Conservation (phyloP, 345 rosid species). For the Acer negundo region DNA sequence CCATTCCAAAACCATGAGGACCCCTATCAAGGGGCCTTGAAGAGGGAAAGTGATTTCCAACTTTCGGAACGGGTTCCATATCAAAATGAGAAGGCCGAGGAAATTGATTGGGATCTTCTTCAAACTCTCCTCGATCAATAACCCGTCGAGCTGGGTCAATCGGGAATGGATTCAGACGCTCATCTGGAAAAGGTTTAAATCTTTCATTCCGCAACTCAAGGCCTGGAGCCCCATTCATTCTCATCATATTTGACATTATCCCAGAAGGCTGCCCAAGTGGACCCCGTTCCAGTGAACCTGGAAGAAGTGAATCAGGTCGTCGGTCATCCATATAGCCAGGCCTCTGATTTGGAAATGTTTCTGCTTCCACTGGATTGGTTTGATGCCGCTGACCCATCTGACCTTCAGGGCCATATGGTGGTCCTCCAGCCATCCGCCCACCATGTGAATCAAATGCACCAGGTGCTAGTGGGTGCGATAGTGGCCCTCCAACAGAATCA, state of each 20-base stretch:
- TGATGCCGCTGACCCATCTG: constrained; percentile 24
- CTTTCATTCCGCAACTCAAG: constrained; percentile 35
- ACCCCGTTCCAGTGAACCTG: constrained; percentile 22
- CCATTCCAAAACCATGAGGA: constrained; percentile 42
- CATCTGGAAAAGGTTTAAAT: constrained; percentile 40
- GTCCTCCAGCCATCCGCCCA: constrained; percentile 19
- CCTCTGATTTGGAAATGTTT: constrained; percentile 31
- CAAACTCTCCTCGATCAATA: constrained; percentile 40
- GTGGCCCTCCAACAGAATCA: constrained; percentile 26
- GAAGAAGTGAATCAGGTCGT: constrained; percentile 30
- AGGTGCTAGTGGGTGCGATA: constrained; percentile 13
- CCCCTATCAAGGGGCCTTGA: constrained; percentile 47
- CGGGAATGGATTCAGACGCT: constrained; percentile 32
- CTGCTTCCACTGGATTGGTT: constrained; percentile 30
- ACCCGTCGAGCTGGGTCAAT: constrained; percentile 33
- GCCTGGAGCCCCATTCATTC: constrained; percentile 41
- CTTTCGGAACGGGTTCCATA: constrained; percentile 35
- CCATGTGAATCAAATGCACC: constrained; percentile 28
- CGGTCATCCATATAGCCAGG: constrained; percentile 38
- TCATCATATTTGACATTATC: constrained; percentile 25
- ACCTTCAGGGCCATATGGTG: constrained; percentile 31
- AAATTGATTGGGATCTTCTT: constrained; percentile 48
- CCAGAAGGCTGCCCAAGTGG: constrained; percentile 32
- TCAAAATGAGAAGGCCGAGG: constrained; percentile 46
- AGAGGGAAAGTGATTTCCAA: constrained; percentile 36